Base-by-base conservation (phyloP, 1,284 basidiomycete species). In the Coriolopsis trogii region DNA sequence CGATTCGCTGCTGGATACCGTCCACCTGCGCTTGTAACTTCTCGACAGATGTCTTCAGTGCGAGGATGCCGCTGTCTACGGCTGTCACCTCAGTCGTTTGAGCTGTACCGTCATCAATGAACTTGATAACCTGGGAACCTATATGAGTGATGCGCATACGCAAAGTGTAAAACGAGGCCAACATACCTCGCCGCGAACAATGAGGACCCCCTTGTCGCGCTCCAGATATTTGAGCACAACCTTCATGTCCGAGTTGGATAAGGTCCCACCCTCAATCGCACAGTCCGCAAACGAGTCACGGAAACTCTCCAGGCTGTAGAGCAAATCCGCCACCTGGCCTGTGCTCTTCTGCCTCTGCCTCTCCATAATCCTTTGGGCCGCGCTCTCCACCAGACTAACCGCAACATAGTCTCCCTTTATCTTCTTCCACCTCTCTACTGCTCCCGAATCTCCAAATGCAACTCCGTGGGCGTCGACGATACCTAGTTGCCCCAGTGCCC, bases 401-500 rank as follows among this genome's bases (percentile, higher is more conserved):
- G 92, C 67, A 10, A 95, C 91, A 68, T 93, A 94, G 49, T 91
- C 84, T 2, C 92, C 93, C 62, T 74, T 74, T 10, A 77, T 70
- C 44, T 70, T 69, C 60, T 76, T 79, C 87, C 88, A 93, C 67
- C 88, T 81, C 39, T 78, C 73, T 1, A 74, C 76, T 58, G 89
- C 85, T 48, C 79, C 81, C 37, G 81, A 72, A 30, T 70, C 70
- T 30, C 65, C 68, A 9, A 62, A 60, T 18, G 53, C 68, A 5
- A 67, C 70, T 25, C 82, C 82, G 31, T 85, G 83, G 29, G 81
- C 77, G 4, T 78, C 79, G 10, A 89, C 83, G 1, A 94, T 74
- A 26, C 85, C 89, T 29, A 91, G 72, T 58, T 91, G 90, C 45
- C 88, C 82, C 29, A 95, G 77, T 2, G 86, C 86, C 91, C 91